phyloP scores from a whole-genome alignment of 441 rosid genomes.

The Adansonia grandidieri region DNA sequence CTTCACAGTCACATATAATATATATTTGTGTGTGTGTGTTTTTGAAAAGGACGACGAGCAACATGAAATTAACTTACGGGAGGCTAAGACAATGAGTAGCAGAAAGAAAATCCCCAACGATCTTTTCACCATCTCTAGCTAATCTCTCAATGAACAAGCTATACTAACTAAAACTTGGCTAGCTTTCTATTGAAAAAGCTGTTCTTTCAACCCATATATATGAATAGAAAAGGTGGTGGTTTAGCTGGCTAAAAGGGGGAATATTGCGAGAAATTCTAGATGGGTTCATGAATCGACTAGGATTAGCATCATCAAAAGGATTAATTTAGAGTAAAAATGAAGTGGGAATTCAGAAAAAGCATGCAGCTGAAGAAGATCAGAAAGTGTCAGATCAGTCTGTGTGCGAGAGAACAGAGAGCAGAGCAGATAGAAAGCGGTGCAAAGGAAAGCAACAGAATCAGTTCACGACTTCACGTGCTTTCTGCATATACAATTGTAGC shows the following conservation, averaged over 20 bases:
- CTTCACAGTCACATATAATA: neutral
- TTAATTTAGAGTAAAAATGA: neutral
- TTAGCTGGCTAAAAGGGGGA: neutral
- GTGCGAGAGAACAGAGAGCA: neutral
- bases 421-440: neutral
- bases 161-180: neutral
- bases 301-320: neutral
- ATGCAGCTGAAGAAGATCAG: neutral
- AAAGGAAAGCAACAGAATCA: neutral
- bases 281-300: neutral
- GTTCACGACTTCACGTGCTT: neutral
- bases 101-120: conserved; percentile 17
- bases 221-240: neutral
- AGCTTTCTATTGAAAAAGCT: neutral
- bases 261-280: neutral
- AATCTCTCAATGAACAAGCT: neutral
- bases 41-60: neutral
- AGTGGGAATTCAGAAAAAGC: neutral
- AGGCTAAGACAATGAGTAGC: conserved; percentile 16
- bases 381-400: neutral
- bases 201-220: neutral
- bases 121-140: conserved; percentile 6
- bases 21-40: no score
- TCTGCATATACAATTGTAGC: neutral
- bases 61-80: neutral